A percentile compares a stretch with the other conserved stretches of the same genome.
Evolutionary conservation across 2,329 filamentous ascomycete genomes (phyloP).

Genomic region (Ceratocystis destructans): DNA sequence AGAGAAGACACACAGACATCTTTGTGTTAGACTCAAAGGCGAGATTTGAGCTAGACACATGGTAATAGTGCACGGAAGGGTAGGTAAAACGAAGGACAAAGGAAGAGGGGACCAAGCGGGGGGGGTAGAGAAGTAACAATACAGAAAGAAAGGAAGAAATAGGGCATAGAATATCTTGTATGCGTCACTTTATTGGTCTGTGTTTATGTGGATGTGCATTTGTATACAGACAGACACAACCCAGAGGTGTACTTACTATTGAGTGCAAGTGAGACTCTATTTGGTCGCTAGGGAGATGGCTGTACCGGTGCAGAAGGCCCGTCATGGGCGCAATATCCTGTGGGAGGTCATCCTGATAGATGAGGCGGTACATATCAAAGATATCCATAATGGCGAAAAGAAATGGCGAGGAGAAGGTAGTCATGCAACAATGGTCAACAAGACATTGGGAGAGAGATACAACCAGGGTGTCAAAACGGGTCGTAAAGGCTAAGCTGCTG

Average conservation of each 20-base stretch:
- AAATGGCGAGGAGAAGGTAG: not conserved
- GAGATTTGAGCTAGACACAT: not conserved
- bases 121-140: not conserved
- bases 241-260: constrained; percentile 17
- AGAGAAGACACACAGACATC: constrained; percentile 1
- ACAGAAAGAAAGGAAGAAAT: not conserved
- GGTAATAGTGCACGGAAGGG: not conserved
- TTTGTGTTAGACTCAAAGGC: not conserved
- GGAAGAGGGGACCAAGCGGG: not conserved
- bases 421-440: not conserved
- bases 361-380: constrained; percentile 20
- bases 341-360: constrained; percentile 24
- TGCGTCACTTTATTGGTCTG: not conserved
- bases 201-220: not conserved
- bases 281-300: constrained; percentile 27
- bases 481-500: too few species aligned
- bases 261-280: constrained; percentile 24
- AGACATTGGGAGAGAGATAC: not conserved
- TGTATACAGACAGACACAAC: not conserved
- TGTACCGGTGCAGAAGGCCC: constrained; percentile 29
- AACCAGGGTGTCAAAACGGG: not conserved
- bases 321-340: constrained; percentile 28
- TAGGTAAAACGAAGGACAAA: not conserved
- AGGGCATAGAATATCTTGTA: not conserved
- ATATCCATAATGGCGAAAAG: constrained; percentile 17